A percentile compares a stretch with the other conserved stretches of the same genome.
These are phyloP conservation scores for Rosa rugosa DNA, from an alignment of 306 rosid species.

Conservation along the genomic window DNA sequence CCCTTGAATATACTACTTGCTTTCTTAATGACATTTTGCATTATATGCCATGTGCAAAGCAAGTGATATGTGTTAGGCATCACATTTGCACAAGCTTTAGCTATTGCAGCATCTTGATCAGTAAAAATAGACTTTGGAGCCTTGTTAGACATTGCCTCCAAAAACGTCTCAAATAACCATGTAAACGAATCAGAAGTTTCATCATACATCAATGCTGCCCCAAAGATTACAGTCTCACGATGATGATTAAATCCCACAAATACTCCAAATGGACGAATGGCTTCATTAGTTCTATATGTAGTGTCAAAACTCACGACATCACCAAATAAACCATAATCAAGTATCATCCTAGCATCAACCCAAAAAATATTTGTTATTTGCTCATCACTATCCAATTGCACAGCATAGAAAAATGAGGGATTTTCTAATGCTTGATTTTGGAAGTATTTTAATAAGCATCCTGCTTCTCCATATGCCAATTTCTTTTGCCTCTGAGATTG, in stretches of 20 bases:
- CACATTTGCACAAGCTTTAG: neutral
- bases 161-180: neutral
- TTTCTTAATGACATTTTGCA: neutral
- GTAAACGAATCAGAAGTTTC: neutral
- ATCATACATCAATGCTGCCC: neutral
- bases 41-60: neutral
- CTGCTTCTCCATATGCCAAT: neutral
- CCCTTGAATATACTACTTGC: neutral
- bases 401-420: neutral
- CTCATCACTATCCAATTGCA: neutral
- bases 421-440: neutral
- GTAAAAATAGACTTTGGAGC: too few species aligned
- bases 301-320: neutral
- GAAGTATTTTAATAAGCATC: neutral
- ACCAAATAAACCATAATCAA: neutral
- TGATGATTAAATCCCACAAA: slow-evolving; percentile 3
- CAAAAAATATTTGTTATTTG: neutral
- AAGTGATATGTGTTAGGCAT: neutral
- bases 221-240: neutral
- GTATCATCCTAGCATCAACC: neutral
- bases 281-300: neutral
- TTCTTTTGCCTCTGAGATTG: neutral
- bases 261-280: neutral
- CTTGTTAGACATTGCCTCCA: too few species aligned
- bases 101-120: too few species aligned